Percentiles rank a stretch among this genome's conserved stretches.
phyloP scores from a whole-genome alignment of 2,329 filamentous ascomycete genomes.

The Venturia asperata region DNA sequence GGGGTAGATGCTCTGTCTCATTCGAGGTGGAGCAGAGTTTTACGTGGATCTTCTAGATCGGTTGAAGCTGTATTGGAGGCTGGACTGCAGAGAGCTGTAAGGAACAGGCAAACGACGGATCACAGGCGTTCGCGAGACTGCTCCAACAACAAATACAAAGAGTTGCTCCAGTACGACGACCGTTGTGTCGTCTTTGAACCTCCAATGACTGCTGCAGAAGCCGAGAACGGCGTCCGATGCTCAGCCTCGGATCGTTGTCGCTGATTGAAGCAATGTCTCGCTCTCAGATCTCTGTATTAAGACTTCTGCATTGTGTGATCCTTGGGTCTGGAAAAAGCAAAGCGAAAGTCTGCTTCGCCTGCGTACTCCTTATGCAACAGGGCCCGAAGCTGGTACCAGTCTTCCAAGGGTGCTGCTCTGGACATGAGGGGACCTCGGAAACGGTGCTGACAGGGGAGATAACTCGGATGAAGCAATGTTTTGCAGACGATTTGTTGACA shows the following conservation, averaged over 20 bases:
- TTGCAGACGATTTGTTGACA: background rate
- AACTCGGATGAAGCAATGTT: background rate
- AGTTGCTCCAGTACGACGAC: background rate
- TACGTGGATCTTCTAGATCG: slow-evolving; percentile 54
- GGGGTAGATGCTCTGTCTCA: slow-evolving; percentile 38
- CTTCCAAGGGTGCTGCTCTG: background rate
- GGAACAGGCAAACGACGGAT: background rate
- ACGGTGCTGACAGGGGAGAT: background rate
- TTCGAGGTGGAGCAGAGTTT: slow-evolving; percentile 60
- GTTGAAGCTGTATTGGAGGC: background rate
- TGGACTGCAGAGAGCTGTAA: background rate
- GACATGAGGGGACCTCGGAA: background rate
- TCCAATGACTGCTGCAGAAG: background rate
- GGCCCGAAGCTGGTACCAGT: background rate
- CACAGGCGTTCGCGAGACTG: background rate
- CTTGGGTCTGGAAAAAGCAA: background rate
- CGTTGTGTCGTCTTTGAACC: background rate
- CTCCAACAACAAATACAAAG: background rate
- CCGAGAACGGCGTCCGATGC: background rate
- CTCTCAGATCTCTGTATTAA: background rate
- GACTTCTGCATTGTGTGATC: background rate
- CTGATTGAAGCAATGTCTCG: background rate
- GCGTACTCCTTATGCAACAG: background rate
- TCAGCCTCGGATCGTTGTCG: background rate
- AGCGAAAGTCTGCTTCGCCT: background rate